phyloP scores from a whole-genome alignment of 495 filamentous ascomycete species.

The Penicillium ucsense region DNA sequence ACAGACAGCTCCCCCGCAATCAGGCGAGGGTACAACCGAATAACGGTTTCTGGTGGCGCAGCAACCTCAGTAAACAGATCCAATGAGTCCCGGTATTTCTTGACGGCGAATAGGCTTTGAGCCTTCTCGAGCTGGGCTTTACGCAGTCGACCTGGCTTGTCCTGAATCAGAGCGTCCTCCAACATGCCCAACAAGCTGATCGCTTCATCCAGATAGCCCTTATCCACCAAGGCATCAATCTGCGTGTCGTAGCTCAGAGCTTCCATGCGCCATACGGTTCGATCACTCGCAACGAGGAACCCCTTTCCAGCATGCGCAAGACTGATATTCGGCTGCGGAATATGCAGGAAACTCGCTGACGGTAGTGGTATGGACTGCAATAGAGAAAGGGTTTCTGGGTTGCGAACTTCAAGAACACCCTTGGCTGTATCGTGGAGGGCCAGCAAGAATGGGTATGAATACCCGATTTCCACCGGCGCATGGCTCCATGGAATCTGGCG shows the following conservation, averaged over 20 bases:
- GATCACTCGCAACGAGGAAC: conserved; percentile 81
- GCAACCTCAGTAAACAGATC: conserved; percentile 84
- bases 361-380: conserved; percentile 77
- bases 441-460: conserved; percentile 91
- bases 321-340: conserved; percentile 88
- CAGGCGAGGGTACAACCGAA: conserved; percentile 70
- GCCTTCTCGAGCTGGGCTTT: conserved; percentile 88
- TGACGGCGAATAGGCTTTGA: conserved; percentile 67
- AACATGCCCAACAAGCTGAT: conserved; percentile 82
- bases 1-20: conserved; percentile 75
- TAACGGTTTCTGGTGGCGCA: conserved; percentile 81
- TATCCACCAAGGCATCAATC: conserved; percentile 71
- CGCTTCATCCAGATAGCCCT: conserved; percentile 77
- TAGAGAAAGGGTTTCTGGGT: conserved; percentile 80
- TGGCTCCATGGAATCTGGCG: conserved; percentile 84
- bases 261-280: conserved; percentile 90
- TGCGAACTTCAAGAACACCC: conserved; percentile 81
- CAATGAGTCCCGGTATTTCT: conserved; percentile 79
- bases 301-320: conserved; percentile 90
- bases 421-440: conserved; percentile 76
- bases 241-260: conserved; percentile 89
- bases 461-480: conserved; percentile 83
- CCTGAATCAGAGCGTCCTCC: conserved; percentile 79
- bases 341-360: conserved; percentile 72
- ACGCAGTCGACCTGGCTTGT: conserved; percentile 70